A percentile compares a stretch with the other conserved stretches of the same genome.
phyloP scores from a whole-genome alignment of 2,329 filamentous ascomycete species.

The Stagonosporopsis cucurbitacearum region DNA sequence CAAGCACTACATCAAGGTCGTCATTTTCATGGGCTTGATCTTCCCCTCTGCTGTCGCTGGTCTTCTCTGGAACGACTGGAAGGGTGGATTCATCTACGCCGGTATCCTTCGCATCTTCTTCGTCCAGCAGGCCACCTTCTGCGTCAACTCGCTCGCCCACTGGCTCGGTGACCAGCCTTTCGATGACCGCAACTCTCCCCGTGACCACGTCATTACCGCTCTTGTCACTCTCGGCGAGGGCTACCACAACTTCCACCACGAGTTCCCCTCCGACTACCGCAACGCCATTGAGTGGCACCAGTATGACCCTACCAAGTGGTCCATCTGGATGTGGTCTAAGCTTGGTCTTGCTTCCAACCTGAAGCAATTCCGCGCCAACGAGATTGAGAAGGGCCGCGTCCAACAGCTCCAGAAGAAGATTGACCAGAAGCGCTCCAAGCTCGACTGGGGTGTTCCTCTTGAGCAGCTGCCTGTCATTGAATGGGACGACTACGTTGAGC shows the following conservation, averaged over 20 bases:
- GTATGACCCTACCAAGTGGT: slow-evolving; percentile 56
- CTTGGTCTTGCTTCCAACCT: slow-evolving; percentile 53
- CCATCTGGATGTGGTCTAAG: slow-evolving; percentile 53
- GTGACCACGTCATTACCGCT: slow-evolving; percentile 53
- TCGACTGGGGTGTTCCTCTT: slow-evolving; percentile 54
- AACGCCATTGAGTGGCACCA: slow-evolving; percentile 53
- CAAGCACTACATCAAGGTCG: slow-evolving; percentile 57
- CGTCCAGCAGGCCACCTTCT: slow-evolving; percentile 62
- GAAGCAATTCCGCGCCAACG: slow-evolving; percentile 54
- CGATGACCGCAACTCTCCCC: slow-evolving; percentile 53
- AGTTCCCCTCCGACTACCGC: slow-evolving; percentile 54
- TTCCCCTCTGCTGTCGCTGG: slow-evolving; percentile 58
- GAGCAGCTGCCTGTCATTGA: slow-evolving; percentile 53
- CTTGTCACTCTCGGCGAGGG: slow-evolving; percentile 54
- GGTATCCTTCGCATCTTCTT: slow-evolving; percentile 61
- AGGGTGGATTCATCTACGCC: slow-evolving; percentile 59
- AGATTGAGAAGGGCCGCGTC: slow-evolving; percentile 54
- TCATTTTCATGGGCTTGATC: slow-evolving; percentile 56
- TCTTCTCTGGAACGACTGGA: slow-evolving; percentile 58
- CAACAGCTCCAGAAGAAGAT: slow-evolving; percentile 55
- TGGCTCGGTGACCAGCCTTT: slow-evolving; percentile 58
- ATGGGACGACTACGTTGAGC: slow-evolving; percentile 54
- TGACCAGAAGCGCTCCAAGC: slow-evolving; percentile 52
- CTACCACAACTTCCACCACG: slow-evolving; percentile 56
- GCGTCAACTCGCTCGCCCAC: slow-evolving; percentile 61